Conservation (phyloP, 257 asterid species). For the Solanum habrochaites region DNA sequence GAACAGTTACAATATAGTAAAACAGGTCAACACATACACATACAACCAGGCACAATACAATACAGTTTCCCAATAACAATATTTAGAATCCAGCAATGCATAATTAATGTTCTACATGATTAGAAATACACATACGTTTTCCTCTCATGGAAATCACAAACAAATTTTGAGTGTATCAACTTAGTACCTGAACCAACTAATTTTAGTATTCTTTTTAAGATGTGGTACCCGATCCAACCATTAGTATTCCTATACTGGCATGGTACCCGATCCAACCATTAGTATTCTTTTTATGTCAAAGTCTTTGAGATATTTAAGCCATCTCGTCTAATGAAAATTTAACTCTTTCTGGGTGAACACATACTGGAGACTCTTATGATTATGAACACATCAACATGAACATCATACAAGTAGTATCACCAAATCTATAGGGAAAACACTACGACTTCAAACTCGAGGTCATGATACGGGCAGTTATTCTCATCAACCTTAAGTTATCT, state of each 20-base stretch:
- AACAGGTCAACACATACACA: neutral
- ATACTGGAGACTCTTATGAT: too few species aligned
- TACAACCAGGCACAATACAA: neutral
- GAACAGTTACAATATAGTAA: neutral
- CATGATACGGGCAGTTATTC: too few species aligned
- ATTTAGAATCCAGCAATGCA: neutral
- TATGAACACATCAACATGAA: too few species aligned
- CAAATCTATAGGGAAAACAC: too few species aligned
- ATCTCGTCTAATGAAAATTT: too few species aligned
- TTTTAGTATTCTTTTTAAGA: neutral
- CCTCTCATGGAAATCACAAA: neutral
- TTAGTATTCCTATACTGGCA: neutral
- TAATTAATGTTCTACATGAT: too few species aligned
- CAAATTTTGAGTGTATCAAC: neutral
- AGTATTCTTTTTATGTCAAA: too few species aligned
- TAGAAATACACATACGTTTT: neutral
- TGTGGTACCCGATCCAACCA: neutral
- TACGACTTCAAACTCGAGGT: too few species aligned
- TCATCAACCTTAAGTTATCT: too few species aligned
- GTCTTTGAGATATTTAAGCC: too few species aligned
- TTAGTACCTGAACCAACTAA: neutral
- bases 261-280: neutral
- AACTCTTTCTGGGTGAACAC: too few species aligned
- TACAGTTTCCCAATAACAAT: neutral
- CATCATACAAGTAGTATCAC: too few species aligned